Evolutionary conservation across 1,284 basidiomycete species (phyloP), one percentile per base, ranked within the genome.

Genomic region (Microbotryum saponariae): DNA sequence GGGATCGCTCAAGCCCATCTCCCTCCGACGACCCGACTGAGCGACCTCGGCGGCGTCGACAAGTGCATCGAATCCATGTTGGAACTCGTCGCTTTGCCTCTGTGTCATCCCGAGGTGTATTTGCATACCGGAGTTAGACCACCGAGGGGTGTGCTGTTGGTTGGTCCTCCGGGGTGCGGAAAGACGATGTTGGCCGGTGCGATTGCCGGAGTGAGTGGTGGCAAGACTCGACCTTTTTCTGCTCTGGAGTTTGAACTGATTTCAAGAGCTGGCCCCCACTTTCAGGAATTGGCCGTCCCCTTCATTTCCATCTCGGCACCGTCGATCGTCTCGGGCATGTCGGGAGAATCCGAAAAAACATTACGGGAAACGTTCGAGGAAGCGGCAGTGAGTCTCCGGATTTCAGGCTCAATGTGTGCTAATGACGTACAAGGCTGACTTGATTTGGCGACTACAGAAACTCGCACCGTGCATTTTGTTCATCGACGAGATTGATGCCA

Each of bases 401-500:
- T 46, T 14, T 58, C 44, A 9, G 57, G 7, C 20, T 42, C n/a
- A 33, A 62, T 14, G 37, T 1, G 3, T 21, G 5, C 20, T 52
- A 8, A 48, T 51, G 3, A 3, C 12, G 3, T 42, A 6, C 37
- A 42, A 42, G 16, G 37, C 37, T 42, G 37, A 42, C 16, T 42
- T 42, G 37, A 31, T 10, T 51, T 51, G 48, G 57, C 47, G 54
- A 18, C 37, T 42, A 1, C 70, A 92, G 89, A 84, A 87, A 70
- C 80, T 88, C 23, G 91, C 92, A 0, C 92, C 91, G 0, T 93
- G 90, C 71, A 78, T 97, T 3, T 76, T 96, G 5, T 97, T 97
- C 77, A 89, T 97, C 54, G 94, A 98, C 75, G 94, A 97, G 75
- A 96, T 98, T 44, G 94, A 98, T 72, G 91, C 94, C 7, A 96